A percentile compares a stretch with the other conserved stretches of the same genome.
These are phyloP conservation scores for Aphanomyces cochlioides DNA, from an alignment of 352 stramenopile genomes.

Conservation along the genomic window DNA sequence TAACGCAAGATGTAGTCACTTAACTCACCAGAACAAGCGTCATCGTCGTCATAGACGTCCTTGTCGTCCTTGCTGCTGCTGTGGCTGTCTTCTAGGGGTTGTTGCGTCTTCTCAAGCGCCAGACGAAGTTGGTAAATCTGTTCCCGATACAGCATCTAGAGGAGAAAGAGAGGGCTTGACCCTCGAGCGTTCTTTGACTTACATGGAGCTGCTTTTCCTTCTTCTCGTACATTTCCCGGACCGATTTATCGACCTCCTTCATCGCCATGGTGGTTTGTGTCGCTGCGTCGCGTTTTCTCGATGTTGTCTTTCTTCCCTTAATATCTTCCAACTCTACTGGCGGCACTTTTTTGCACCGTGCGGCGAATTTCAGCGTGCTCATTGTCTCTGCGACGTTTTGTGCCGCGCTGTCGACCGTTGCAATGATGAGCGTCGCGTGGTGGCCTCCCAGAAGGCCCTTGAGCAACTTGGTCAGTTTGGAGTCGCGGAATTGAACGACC, in stretches of 20 bases:
- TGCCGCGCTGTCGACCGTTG: slow-evolving; percentile 54
- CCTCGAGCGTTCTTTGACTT: slow-evolving; percentile 22
- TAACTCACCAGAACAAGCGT: neutral
- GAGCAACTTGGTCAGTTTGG: slow-evolving; percentile 66
- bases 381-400: slow-evolving; percentile 60
- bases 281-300: slow-evolving; percentile 33
- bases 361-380: slow-evolving; percentile 73
- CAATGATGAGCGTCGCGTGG: slow-evolving; percentile 53
- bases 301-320: slow-evolving; percentile 27
- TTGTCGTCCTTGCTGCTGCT: neutral
- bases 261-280: slow-evolving; percentile 29
- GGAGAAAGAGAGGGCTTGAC: neutral
- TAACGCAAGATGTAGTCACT: neutral
- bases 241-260: slow-evolving; percentile 47
- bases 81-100: too few relatives aligned
- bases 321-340: slow-evolving; percentile 29
- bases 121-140: slow-evolving; percentile 25
- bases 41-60: slow-evolving; percentile 10
- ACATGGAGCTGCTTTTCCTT: slow-evolving; percentile 48
- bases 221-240: slow-evolving; percentile 51
- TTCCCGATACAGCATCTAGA: slow-evolving; percentile 29
- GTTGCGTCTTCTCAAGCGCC: neutral
- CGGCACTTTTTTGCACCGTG: slow-evolving; percentile 58
- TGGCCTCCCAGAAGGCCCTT: slow-evolving; percentile 47
- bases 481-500: slow-evolving; percentile 68